Base-by-base conservation (phyloP, 306 rosid genomes). In the Dicorynia guianensis region DNA sequence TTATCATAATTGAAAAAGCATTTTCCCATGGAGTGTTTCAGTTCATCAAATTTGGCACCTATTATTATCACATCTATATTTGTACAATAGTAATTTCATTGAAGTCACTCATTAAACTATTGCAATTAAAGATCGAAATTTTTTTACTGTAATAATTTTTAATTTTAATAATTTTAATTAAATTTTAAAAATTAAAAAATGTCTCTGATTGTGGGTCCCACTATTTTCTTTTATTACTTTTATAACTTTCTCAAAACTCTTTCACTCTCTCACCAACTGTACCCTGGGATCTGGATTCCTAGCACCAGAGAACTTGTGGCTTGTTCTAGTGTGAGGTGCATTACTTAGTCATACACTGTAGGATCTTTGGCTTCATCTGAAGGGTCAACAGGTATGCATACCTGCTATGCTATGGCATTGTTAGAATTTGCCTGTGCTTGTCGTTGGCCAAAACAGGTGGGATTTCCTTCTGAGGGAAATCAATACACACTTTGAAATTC, bases 21-120 rank as follows among this genome's bases (percentile, higher is more conserved):
- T 80, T 79, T 78, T 67, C 65, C 66, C 62, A 12, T 19, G 34
- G 54, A 57, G 8, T 72, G 68, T 80, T 56, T 69, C 72, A 63
- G 65, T 68, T 80, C 85, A 73, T 73, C 71, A 39, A 72, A 62
- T 72, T 63, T 69, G 80, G 83, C 68, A 68, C 64, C 66, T 53
- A 77, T 79, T 74, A 77, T 79, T 74, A 67, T 56, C 58, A 74
- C 62, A 46, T 67, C 18, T 73, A 50, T 68, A 3, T 15, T 1
- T 4, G 46, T 47, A 38, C 35, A 79, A 66, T 25, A 56, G 72
- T 43, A 62, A 54, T 25, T 74, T 80, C 76, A 30, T 67, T 30
- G 8, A 39, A 58, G 56, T 56, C 71, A 67, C 25, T 49, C 17
- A 60, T 72, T 48, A 56, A 55, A 58, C 17, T 36, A 49, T n/a